Evolutionary conservation across 805 yeast genomes (phyloP).

Genomic region (Saturnispora zaruensis): DNA sequence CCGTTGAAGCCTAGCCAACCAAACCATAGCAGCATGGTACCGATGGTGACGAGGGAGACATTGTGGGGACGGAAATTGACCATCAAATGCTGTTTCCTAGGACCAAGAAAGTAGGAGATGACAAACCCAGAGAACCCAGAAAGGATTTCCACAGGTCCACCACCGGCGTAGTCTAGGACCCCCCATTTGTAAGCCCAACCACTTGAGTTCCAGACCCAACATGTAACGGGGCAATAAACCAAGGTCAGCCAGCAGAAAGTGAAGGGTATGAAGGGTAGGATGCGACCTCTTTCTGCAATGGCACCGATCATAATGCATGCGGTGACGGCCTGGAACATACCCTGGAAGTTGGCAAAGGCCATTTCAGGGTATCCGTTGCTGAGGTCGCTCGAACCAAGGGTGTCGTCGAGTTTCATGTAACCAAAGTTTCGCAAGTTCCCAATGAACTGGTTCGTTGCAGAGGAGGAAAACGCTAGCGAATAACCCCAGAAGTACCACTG

Average conservation of each 20-base stretch:
- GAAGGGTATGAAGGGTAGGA: constrained; percentile 76
- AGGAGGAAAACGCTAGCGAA: constrained; percentile 75
- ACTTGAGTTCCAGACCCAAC: constrained; percentile 88
- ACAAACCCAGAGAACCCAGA: constrained; percentile 90
- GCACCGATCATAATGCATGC: constrained; percentile 88
- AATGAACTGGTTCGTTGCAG: constrained; percentile 75
- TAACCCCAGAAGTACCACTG: constrained; percentile 99
- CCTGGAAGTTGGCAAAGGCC: constrained; percentile 78
- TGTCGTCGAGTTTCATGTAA: constrained; percentile 56
- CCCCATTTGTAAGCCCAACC: constrained; percentile 96
- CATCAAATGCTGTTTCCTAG: constrained; percentile 65
- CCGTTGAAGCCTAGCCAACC: constrained; percentile 98
- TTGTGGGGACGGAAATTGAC: constrained; percentile 92
- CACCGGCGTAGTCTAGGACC: constrained; percentile 94
- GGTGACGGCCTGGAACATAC: constrained; percentile 89
- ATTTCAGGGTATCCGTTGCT: constrained; percentile 51
- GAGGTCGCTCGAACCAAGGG: not conserved
- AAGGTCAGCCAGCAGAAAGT: constrained; percentile 82
- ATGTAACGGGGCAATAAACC: constrained; percentile 91
- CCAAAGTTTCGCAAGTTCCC: constrained; percentile 85
- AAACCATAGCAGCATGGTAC: constrained; percentile 80
- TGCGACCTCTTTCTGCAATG: constrained; percentile 85
- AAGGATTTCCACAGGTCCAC: constrained; percentile 92
- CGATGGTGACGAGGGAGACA: constrained; percentile 82
- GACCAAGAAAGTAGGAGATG: constrained; percentile 70